These are phyloP conservation scores for Aspergillus indologenus DNA, from an alignment of 495 filamentous ascomycete species.

Conservation along the genomic window DNA sequence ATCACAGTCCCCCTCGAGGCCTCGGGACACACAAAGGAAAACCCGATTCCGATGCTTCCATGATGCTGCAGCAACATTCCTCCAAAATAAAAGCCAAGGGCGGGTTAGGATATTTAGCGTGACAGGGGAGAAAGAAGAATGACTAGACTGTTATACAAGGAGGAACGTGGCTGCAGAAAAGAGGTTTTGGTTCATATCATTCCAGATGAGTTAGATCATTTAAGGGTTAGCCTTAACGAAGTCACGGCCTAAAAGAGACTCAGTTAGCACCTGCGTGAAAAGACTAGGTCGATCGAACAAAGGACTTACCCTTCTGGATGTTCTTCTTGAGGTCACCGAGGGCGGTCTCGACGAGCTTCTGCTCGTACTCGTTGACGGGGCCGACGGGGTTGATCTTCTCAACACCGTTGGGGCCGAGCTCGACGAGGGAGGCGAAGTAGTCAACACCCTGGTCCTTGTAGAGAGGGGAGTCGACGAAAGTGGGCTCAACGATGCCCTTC, in stretches of 20 bases:
- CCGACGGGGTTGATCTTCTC: constrained; percentile 88
- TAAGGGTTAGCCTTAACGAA: constrained; percentile 71
- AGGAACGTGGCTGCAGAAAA: constrained; percentile 23
- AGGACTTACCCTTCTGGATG: constrained; percentile 63
- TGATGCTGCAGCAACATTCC: constrained; percentile 19
- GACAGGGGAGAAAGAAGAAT: constrained; percentile 12
- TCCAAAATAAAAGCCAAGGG: constrained; percentile 20
- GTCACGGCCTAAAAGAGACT: constrained; percentile 38
- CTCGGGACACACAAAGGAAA: constrained; percentile 7
- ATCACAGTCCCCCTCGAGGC: constrained; percentile 6
- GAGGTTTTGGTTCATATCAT: constrained; percentile 15
- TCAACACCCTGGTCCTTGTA: constrained; percentile 96
- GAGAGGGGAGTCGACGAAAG: constrained; percentile 93
- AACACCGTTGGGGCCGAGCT: constrained; percentile 93
- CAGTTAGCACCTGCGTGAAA: not conserved
- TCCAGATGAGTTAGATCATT: constrained; percentile 21
- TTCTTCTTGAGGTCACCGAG: constrained; percentile 87
- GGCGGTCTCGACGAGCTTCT: constrained; percentile 82
- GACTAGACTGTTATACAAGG: constrained; percentile 30
- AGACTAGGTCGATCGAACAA: not conserved
- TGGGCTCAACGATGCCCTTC: constrained; percentile 93
- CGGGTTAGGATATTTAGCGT: constrained; percentile 8
- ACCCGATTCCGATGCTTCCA: not conserved
- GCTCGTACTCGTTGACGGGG: constrained; percentile 75
- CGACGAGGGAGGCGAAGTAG: constrained; percentile 91